Percentiles rank a stretch among this genome's conserved stretches.
Evolutionary conservation across 164 flowering plant genomes (phyloP).

Genomic region (Piper betle): DNA sequence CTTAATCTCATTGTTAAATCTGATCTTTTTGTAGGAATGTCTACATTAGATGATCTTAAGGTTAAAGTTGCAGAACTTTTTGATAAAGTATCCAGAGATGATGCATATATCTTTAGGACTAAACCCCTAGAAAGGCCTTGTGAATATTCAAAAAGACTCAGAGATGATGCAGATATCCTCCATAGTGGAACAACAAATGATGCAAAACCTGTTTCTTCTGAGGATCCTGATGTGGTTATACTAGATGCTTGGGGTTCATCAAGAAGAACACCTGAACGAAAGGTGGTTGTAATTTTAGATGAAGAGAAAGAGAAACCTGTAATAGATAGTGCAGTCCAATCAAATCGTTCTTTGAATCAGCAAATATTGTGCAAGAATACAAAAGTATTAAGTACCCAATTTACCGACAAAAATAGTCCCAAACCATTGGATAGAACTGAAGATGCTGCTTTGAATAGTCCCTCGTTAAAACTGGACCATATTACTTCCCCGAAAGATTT

Average conservation of each 20-base stretch:
- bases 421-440: conserved; percentile 1
- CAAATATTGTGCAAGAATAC: conserved; percentile 3
- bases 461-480: conserved; percentile 16
- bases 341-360: conserved; percentile 7
- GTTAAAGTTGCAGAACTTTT: conserved; percentile 50
- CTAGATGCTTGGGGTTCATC: conserved; percentile 12
- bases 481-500: conserved; percentile 23
- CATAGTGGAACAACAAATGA: conserved; percentile 13
- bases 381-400: conserved; percentile 9
- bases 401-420: conserved; percentile 9
- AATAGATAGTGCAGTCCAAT: conserved; percentile 3
- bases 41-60: conserved; percentile 34
- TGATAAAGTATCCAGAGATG: conserved; percentile 35
- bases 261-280: conserved; percentile 3
- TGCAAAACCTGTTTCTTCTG: conserved; percentile 9
- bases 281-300: conserved; percentile 56
- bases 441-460: conserved; percentile 8
- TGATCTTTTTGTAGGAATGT: neutral
- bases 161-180: conserved; percentile 2
- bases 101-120: conserved; percentile 10
- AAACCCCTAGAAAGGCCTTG: conserved; percentile 10
- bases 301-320: conserved; percentile 42
- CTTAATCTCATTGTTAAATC: neutral
- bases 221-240: conserved; percentile 19
- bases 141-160: conserved; percentile 5